Evolutionary conservation across 345 rosid species (phyloP), one percentile per base, ranked within the genome.

Genomic region (Xanthoceras sorbifolium): DNA sequence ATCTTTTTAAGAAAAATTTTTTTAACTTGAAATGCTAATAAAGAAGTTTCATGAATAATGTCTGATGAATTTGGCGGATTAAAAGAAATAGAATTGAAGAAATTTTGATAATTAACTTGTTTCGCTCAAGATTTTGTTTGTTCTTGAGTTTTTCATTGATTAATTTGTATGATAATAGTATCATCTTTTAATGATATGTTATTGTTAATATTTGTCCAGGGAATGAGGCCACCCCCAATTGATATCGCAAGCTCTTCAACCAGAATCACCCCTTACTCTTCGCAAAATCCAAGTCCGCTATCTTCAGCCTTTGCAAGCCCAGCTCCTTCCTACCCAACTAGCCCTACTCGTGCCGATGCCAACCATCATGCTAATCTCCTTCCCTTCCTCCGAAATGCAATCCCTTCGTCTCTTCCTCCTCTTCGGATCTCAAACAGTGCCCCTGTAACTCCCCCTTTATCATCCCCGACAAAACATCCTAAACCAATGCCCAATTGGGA

Each of bases 401-500:
- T 96, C 50, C 97, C 98, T 22, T 88, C 88, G 2, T 92, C 98
- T 61, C 93, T 93, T 9, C 97, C 99, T 32, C 93, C 94, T 34
- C 98, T 96, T 60, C 88, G 97, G 71, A 96, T 96, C 87, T 96
- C 99, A 26, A 96, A 82, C 85, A 96, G 99, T 14, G 97, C 98
- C 5, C 99, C 99, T 0, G 96, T 93, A 0, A 96, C 99, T 1
- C 99, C 99, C 7, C 98, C 98, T 0, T 79, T 91, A n/a, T 93
- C 99, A 1, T 93, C 98, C 11, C 99, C 99, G 2, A 96, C 94
- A 3, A 91, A 89, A 82, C 85, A 89, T 44, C 86, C 91, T 18
- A 93, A 87, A 77, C 95, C 97, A 0, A 66, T 90, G 2, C 98
- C 97, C 36, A 90, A 82, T 76, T 96, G 98, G 99, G 99, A 93